Conservation (phyloP, 2,329 filamentous ascomycete species). For the Orbilia quercus region DNA sequence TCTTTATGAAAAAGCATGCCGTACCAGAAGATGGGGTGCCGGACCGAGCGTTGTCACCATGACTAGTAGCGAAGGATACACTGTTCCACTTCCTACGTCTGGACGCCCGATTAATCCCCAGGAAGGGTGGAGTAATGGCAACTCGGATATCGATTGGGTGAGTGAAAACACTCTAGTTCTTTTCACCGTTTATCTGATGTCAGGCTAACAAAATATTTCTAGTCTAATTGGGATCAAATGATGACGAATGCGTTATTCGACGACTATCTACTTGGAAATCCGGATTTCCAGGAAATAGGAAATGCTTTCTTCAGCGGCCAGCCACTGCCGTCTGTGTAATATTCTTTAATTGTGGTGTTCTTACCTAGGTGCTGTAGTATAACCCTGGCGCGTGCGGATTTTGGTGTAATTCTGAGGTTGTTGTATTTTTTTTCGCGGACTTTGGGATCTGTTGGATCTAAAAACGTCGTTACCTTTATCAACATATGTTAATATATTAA, state of each 20-base stretch:
- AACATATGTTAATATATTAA: not conserved
- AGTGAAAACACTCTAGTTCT: not conserved
- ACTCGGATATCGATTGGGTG: slow-evolving; percentile 49
- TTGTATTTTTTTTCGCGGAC: slow-evolving; percentile 12
- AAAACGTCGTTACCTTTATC: slow-evolving; percentile 6
- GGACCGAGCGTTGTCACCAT: slow-evolving; percentile 31
- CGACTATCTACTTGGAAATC: slow-evolving; percentile 50
- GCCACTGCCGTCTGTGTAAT: slow-evolving; percentile 22
- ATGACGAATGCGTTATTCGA: slow-evolving; percentile 54
- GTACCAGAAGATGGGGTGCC: slow-evolving; percentile 37
- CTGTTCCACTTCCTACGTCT: slow-evolving; percentile 44
- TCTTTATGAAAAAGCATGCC: slow-evolving; percentile 49
- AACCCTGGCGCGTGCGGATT: slow-evolving; percentile 35
- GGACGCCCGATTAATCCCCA: slow-evolving; percentile 22
- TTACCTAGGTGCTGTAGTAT: slow-evolving; percentile 28
- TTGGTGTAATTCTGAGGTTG: slow-evolving; percentile 33
- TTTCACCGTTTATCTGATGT: not conserved
- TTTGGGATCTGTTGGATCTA: not conserved
- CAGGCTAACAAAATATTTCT: not conserved
- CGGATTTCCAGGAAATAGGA: slow-evolving; percentile 52
- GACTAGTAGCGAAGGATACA: slow-evolving; percentile 50
- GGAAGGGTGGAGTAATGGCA: slow-evolving; percentile 22
- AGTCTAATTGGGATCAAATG: slow-evolving; percentile 56
- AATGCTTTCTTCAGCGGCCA: slow-evolving; percentile 48
- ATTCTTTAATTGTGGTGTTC: slow-evolving; percentile 8